phyloP scores from a whole-genome alignment of 495 filamentous ascomycete species.

The Diplogelasinospora grovesii region DNA sequence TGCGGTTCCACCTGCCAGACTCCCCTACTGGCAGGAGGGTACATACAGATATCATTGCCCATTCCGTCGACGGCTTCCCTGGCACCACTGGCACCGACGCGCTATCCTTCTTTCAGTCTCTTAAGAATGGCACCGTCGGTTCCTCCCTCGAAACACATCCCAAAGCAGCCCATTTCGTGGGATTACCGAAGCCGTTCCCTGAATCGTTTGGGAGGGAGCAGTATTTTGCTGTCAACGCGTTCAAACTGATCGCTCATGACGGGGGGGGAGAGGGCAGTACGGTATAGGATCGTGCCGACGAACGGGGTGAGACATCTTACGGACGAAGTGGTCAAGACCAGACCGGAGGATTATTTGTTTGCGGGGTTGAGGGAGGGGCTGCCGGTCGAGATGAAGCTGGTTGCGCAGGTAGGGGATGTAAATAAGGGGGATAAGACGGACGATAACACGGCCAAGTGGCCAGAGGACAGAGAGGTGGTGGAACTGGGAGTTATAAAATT shows the following conservation, averaged over 20 bases:
- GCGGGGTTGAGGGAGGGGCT: conserved; percentile 28
- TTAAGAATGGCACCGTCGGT: conserved; percentile 27
- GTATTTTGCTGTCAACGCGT: conserved; percentile 45
- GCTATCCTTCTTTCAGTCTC: conserved; percentile 38
- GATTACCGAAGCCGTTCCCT: conserved; percentile 41
- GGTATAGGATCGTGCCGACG: conserved; percentile 39
- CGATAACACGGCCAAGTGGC: conserved; percentile 47
- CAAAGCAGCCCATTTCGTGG: conserved; percentile 37
- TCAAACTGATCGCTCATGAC: conserved; percentile 36
- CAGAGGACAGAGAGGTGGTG: conserved; percentile 38
- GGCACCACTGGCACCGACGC: conserved; percentile 41
- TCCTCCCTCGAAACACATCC: conserved; percentile 39
- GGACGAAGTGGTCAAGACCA: conserved; percentile 12
- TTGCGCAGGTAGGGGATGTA: conserved; percentile 41
- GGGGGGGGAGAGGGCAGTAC: conserved; percentile 36
- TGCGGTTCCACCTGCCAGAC: conserved; percentile 41
- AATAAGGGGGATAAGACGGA: conserved; percentile 40
- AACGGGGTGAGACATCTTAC: conserved; percentile 30
- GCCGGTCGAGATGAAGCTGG: conserved; percentile 37
- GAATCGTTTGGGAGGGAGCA: conserved; percentile 36
- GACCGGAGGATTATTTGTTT: background rate
- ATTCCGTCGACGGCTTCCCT: conserved; percentile 45
- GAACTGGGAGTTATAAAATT: conserved; percentile 43
- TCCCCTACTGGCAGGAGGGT: conserved; percentile 24
- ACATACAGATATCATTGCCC: conserved; percentile 51